Conservation (phyloP, 768 basidiomycete genomes). For the Lactarius vividus region DNA sequence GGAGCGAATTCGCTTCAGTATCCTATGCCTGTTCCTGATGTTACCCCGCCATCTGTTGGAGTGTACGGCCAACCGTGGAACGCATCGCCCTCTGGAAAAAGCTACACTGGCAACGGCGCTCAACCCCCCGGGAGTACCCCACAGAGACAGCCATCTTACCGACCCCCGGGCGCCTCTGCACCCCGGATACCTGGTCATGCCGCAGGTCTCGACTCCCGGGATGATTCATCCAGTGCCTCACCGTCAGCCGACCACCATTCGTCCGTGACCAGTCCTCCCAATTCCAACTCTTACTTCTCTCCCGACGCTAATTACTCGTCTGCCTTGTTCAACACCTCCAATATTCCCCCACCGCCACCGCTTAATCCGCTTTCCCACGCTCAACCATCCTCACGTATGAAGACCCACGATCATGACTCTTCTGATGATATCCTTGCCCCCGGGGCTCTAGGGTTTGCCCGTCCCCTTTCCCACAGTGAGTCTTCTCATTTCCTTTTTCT, state of each 20-base stretch:
- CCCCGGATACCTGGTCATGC: slow-evolving; percentile 31
- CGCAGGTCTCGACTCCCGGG: slow-evolving; percentile 11
- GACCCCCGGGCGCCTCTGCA: slow-evolving; percentile 33
- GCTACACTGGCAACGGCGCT: slow-evolving; percentile 12
- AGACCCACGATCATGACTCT: slow-evolving; percentile 12
- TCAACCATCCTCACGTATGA: background rate
- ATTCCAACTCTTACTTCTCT: slow-evolving; percentile 13
- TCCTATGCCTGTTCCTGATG: slow-evolving; percentile 23
- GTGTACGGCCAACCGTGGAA: slow-evolving; percentile 20
- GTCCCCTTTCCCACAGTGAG: slow-evolving; percentile 25
- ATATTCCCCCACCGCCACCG: slow-evolving; percentile 19
- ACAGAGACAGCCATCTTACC: slow-evolving; percentile 27
- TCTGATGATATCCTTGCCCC: slow-evolving; percentile 27
- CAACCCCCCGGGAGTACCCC: slow-evolving; percentile 10
- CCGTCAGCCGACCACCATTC: slow-evolving; percentile 15
- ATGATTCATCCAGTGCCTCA: slow-evolving; percentile 12
- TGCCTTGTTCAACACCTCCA: background rate
- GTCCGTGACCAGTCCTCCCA: background rate
- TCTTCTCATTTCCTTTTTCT: slow-evolving; percentile 11
- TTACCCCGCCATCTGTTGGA: background rate
- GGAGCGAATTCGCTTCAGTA: slow-evolving; percentile 17
- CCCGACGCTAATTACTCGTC: slow-evolving; percentile 7
- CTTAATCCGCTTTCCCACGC: slow-evolving; percentile 9
- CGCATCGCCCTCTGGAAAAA: slow-evolving; percentile 9
- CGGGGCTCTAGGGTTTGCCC: slow-evolving; percentile 20